Base-by-base conservation (phyloP, 768 basidiomycete species). In the Xerocomellus amylosporus region DNA sequence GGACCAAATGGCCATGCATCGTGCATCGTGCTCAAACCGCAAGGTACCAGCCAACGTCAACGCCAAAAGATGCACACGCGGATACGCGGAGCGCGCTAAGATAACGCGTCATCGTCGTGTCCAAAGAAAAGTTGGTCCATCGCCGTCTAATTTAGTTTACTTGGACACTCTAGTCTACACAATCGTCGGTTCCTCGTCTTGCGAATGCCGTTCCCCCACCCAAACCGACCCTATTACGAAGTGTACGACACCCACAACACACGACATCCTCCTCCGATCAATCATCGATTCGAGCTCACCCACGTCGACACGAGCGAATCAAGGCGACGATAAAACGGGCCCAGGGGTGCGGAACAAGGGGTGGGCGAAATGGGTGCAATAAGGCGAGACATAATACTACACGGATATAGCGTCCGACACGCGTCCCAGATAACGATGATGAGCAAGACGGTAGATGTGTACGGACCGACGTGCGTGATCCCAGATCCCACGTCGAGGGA, bases 341-440 rank as follows among this genome's bases (percentile, higher is more conserved):
- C 44, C 44, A 58, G 28, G 55, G 47, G 6, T 39, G 31, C 8
- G 26, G 22, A 37, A 19, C 33, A 19, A n/a, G 13, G 24, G 33
- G 48, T 22, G 34, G 45, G 30, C 34, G 31, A 33, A 31, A 40
- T 40, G 43, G 36, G 17, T 38, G 38, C 26, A 42, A 46, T 44
- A 53, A 49, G 15, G 38, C 30, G 19, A 19, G 22, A 8, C 8
- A 43, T 28, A 42, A 30, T 37, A 44, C 41, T 36, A 24, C 31
- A 39, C 34, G 36, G 30, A 44, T 42, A 51, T 14, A 53, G 31
- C 50, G 20, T 49, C 51, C 56, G 49, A 55, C 43, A 49, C 34
- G 53, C 40, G 37, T 43, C 49, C 49, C 30, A 49, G 46, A 58
- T 13, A 53, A 38, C 31, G 47, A 55, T 46, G 51, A 56, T 31